Evolutionary conservation across 164 flowering plant species (phyloP), one percentile per base, ranked within the genome.

Genomic region (Aristolochia contorta): DNA sequence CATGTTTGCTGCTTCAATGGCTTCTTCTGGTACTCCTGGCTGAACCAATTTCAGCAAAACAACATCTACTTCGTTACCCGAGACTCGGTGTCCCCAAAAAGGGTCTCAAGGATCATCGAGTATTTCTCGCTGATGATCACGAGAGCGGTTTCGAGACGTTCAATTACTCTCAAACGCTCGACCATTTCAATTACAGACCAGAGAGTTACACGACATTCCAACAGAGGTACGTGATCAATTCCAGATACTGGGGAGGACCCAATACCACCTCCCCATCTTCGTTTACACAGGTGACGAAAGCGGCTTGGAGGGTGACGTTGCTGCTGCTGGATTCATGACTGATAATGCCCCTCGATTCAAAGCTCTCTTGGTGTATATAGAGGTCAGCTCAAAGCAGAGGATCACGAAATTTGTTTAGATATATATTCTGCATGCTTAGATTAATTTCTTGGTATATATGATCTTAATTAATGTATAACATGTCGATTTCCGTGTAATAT

Each of bases 281-380:
- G 80, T 56, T 12, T 79, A 68, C 57, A 59, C 67, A 0, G 82
- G 88, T 0, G 80, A 53, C 4, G 88, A 83, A 56, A 60, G 22
- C 0, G 49, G 71, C 6, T 2, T 78, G 47, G 69, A 51, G 18
- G 16, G 6, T 18, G 64, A 61, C 54, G 13, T 62, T 16, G n/a
- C 7, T 19, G 16, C 0, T 21, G 24, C 65, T 25, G 84, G 82
- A 0, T 74, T 80, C 63, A 69, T 74, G 18, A 7, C 16, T 10
- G 78, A 77, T 21, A 63, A 69, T 63, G 86, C 86, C 2, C 64
- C 66, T 23, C 63, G 20, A 8, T 75, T 82, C 60, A 79, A 80
- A 6, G 83, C 86, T 51, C 79, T 84, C 32, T 33, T 65, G 3
- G 73, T 84, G 2, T 79, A 66, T 23, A 79, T 82, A 21, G 90